These are phyloP conservation scores for Gonapodya sp. DNA, from an alignment of 192 early-diverging fungal species.

Conservation along the genomic window DNA sequence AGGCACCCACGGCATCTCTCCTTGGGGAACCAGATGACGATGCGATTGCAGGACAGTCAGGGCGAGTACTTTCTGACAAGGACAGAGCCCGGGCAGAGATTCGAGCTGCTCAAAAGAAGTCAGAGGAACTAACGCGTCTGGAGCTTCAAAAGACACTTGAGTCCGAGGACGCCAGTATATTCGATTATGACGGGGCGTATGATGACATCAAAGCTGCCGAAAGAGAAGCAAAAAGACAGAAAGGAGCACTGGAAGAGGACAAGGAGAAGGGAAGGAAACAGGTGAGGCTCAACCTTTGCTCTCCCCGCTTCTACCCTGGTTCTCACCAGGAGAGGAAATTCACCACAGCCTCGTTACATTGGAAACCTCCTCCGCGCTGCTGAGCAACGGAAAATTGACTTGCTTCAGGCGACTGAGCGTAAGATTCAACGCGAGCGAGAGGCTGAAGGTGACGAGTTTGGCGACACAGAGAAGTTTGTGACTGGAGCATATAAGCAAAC, in stretches of 20 bases:
- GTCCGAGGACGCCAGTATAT: conserved; percentile 53
- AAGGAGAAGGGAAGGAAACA: conserved; percentile 33
- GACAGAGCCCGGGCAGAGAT: conserved; percentile 10
- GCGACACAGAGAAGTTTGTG: conserved; percentile 69
- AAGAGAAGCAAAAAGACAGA: conserved; percentile 31
- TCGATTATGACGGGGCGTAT: conserved; percentile 71
- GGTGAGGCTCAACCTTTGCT: conserved; percentile 15
- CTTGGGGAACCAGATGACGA: not conserved
- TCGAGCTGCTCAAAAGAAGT: not conserved
- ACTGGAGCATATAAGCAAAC: conserved; percentile 60
- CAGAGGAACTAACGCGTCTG: conserved; percentile 1
- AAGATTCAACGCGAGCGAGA: conserved; percentile 63
- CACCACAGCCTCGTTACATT: conserved; percentile 55
- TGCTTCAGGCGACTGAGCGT: conserved; percentile 53
- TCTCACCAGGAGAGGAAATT: conserved; percentile 10
- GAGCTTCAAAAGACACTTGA: conserved; percentile 51
- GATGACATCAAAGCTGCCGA: conserved; percentile 59
- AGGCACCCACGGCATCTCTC: not conserved
- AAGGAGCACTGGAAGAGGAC: conserved; percentile 29
- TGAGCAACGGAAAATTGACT: conserved; percentile 59
- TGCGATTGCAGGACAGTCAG: not conserved
- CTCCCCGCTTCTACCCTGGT: not conserved
- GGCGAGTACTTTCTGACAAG: not conserved
- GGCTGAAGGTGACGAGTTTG: conserved; percentile 59
- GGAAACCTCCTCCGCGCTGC: conserved; percentile 46